Conservation (phyloP, 2,329 filamentous ascomycete genomes). For the Colletotrichum limetticola region DNA sequence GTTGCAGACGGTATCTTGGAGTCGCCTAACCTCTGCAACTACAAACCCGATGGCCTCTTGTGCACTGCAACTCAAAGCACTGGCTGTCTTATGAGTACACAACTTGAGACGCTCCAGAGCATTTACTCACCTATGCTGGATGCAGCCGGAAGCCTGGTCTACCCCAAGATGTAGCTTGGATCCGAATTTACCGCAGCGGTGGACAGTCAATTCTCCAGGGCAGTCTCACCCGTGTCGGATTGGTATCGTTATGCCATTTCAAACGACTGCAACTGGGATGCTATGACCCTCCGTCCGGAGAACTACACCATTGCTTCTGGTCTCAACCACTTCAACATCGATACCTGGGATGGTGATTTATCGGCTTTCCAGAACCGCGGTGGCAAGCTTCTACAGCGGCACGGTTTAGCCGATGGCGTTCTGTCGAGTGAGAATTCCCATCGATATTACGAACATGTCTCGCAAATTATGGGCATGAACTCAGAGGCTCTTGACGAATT, state of each 20-base stretch:
- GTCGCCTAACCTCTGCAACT: slow-evolving; percentile 54
- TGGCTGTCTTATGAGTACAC: slow-evolving; percentile 35
- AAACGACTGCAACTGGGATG: slow-evolving; percentile 50
- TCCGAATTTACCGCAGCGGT: slow-evolving; percentile 56
- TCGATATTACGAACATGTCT: slow-evolving; percentile 59
- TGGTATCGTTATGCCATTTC: slow-evolving; percentile 54
- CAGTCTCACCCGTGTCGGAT: slow-evolving; percentile 37
- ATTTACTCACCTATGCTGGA: slow-evolving; percentile 44
- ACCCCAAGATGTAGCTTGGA: slow-evolving; percentile 59
- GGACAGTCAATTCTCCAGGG: slow-evolving; percentile 49
- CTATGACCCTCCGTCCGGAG: slow-evolving; percentile 43
- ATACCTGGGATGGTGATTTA: slow-evolving; percentile 52
- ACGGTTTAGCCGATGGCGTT: slow-evolving; percentile 54
- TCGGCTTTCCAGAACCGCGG: slow-evolving; percentile 51
- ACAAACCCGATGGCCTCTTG: slow-evolving; percentile 52
- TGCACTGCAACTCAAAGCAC: slow-evolving; percentile 40
- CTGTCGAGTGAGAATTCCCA: slow-evolving; percentile 56
- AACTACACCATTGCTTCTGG: slow-evolving; percentile 48
- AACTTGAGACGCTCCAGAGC: slow-evolving; percentile 48
- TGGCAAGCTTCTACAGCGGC: slow-evolving; percentile 58
- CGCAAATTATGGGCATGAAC: slow-evolving; percentile 51
- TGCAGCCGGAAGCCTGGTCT: slow-evolving; percentile 48
- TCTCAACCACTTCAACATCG: slow-evolving; percentile 48
- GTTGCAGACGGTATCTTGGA: slow-evolving; percentile 61
- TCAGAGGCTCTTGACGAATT: slow-evolving; percentile 50